Evolutionary conservation across 192 early-diverging fungal species (phyloP).

Genomic region (Thamnidium elegans): DNA sequence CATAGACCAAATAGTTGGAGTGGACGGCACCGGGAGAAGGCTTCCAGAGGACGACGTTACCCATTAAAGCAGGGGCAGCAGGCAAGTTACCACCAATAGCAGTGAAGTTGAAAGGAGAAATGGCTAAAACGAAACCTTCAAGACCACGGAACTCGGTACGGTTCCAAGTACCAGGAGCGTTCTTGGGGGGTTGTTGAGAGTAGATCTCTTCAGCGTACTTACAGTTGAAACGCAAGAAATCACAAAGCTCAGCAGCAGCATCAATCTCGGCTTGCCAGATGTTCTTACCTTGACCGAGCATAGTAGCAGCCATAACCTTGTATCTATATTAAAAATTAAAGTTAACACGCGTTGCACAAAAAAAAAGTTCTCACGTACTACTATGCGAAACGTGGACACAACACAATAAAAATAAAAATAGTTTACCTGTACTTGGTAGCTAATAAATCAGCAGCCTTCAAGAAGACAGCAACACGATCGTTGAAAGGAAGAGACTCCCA

Average conservation of each 20-base stretch:
- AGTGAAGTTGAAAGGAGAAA: conserved; percentile 99
- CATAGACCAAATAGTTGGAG: conserved; percentile 87
- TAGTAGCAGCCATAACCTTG: conserved; percentile 47
- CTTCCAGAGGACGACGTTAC: conserved; percentile 98
- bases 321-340: neutral
- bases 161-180: conserved; percentile 86
- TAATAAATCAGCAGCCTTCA: conserved; percentile 96
- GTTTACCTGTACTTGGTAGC: conserved; percentile 84
- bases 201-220: conserved; percentile 95
- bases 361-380: conserved; percentile 10
- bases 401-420: neutral
- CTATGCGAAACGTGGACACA: neutral
- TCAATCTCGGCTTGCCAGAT: conserved; percentile 99
- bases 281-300: conserved; percentile 98
- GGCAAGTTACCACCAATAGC: conserved; percentile 97
- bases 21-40: conserved; percentile 84
- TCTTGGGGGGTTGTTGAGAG: conserved; percentile 87
- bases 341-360: conserved; percentile 20
- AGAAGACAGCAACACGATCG: conserved; percentile 93
- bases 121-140: conserved; percentile 97
- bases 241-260: conserved; percentile 89
- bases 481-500: conserved; percentile 95
- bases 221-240: conserved; percentile 95
- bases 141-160: conserved; percentile 92
- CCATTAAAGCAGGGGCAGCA: conserved; percentile 93